These are phyloP conservation scores for Xylaria sp. DNA, from an alignment of 2,329 filamentous ascomycete species.

Conservation along the genomic window DNA sequence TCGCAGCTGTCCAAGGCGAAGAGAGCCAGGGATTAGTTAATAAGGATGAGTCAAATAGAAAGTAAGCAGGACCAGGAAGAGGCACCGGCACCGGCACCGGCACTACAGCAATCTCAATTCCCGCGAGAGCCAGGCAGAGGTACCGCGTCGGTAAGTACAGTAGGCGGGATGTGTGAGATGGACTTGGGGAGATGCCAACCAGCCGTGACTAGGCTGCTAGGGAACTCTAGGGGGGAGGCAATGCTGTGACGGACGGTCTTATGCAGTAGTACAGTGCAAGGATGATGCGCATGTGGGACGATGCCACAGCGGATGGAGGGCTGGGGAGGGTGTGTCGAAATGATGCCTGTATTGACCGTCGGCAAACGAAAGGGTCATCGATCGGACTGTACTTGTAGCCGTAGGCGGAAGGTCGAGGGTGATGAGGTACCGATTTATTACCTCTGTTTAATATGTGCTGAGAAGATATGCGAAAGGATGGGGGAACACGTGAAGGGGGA, in stretches of 20 bases:
- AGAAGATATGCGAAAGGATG: constrained; percentile 23
- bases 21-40: constrained; percentile 16
- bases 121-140: constrained; percentile 14
- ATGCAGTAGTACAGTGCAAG: constrained; percentile 27
- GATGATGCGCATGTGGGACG: constrained; percentile 27
- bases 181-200: constrained; percentile 12
- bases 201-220: constrained; percentile 20
- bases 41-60: constrained; percentile 24
- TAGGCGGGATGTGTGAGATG: constrained; percentile 9
- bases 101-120: constrained; percentile 22
- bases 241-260: constrained; percentile 31
- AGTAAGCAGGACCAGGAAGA: constrained; percentile 16
- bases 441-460: constrained; percentile 13
- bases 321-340: constrained; percentile 23
- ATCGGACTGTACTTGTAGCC: background rate
- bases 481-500: constrained; percentile 14
- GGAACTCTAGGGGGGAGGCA: constrained; percentile 17
- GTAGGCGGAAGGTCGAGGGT: constrained; percentile 18
- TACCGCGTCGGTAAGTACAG: background rate
- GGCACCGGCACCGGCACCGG: background rate
- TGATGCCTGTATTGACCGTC: constrained; percentile 22
- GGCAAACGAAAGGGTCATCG: constrained; percentile 4
- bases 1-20: constrained; percentile 10
- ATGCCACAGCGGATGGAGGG: constrained; percentile 18
- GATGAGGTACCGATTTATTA: constrained; percentile 19